Evolutionary conservation across 2,329 filamentous ascomycete genomes (phyloP).

Genomic region (Beauveria brongniartii): DNA sequence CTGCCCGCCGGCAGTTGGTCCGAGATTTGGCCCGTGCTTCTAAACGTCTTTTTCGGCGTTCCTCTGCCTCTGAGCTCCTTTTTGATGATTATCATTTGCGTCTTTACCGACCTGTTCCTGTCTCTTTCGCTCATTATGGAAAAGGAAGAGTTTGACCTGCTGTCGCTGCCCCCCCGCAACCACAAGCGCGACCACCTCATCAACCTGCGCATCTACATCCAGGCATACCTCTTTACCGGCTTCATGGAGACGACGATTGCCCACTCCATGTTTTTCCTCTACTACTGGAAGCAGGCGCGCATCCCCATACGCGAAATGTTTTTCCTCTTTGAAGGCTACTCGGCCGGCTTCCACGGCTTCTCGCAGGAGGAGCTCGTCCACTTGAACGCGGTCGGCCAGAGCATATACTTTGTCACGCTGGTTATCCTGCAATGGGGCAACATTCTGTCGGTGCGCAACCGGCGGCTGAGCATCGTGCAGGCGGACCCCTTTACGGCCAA

Average conservation of each 20-base stretch:
- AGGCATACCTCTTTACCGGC: conserved; percentile 45
- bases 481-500: conserved; percentile 39
- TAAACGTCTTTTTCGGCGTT: conserved; percentile 49
- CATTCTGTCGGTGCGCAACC: conserved; percentile 42
- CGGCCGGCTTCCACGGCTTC: conserved; percentile 41
- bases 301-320: conserved; percentile 40
- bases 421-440: conserved; percentile 48
- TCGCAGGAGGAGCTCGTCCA: conserved; percentile 33
- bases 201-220: conserved; percentile 41
- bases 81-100: conserved; percentile 51
- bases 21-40: conserved; percentile 48
- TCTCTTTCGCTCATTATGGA: conserved; percentile 46
- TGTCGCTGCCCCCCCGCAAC: conserved; percentile 42
- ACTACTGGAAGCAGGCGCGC: conserved; percentile 38
- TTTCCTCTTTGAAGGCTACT: conserved; percentile 41
- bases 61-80: conserved; percentile 43
- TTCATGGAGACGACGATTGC: conserved; percentile 42
- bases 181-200: conserved; percentile 43
- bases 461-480: conserved; percentile 42
- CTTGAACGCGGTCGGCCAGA: conserved; percentile 42
- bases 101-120: conserved; percentile 46
- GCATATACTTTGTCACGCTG: conserved; percentile 46
- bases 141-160: conserved; percentile 45
- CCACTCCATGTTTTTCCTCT: conserved; percentile 46
- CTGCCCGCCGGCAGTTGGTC: conserved; percentile 46